Percentiles rank a stretch among this genome's conserved stretches.
These are phyloP conservation scores for Gamsiella multidivaricata DNA, from an alignment of 192 early-diverging fungal genomes.

Conservation along the genomic window DNA sequence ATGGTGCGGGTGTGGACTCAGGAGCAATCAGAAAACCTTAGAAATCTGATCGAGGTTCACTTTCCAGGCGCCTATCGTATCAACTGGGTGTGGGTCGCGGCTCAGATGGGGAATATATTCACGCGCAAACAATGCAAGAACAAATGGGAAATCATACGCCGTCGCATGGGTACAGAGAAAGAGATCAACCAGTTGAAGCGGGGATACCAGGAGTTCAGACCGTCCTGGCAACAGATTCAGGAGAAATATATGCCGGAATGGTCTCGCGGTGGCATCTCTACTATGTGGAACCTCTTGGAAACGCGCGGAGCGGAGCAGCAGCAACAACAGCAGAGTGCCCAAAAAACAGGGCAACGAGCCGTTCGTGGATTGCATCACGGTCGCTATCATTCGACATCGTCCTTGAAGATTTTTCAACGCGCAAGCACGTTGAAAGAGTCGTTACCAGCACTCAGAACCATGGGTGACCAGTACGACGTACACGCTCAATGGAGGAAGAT, in stretches of 20 bases:
- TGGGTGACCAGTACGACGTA: not conserved
- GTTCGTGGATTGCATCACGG: not conserved
- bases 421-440: not conserved
- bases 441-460: not conserved
- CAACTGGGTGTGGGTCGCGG: constrained; percentile 53
- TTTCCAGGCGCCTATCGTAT: constrained; percentile 49
- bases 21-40: constrained; percentile 43
- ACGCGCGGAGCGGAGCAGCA: constrained; percentile 26
- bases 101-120: constrained; percentile 47
- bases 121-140: constrained; percentile 53
- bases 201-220: constrained; percentile 46
- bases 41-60: constrained; percentile 42
- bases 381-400: constrained; percentile 2
- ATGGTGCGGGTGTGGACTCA: constrained; percentile 49
- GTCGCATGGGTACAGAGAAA: constrained; percentile 41
- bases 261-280: constrained; percentile 37
- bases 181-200: constrained; percentile 31
- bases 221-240: constrained; percentile 50
- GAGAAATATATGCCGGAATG: constrained; percentile 48
- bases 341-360: not conserved
- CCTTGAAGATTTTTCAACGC: not conserved
- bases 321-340: not conserved
- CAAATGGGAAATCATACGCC: constrained; percentile 53
- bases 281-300: constrained; percentile 48
- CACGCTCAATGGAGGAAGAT: constrained; percentile 1